Conservation (phyloP, 108 stramenopile species). For the Phaeodactylum tricornutum region DNA sequence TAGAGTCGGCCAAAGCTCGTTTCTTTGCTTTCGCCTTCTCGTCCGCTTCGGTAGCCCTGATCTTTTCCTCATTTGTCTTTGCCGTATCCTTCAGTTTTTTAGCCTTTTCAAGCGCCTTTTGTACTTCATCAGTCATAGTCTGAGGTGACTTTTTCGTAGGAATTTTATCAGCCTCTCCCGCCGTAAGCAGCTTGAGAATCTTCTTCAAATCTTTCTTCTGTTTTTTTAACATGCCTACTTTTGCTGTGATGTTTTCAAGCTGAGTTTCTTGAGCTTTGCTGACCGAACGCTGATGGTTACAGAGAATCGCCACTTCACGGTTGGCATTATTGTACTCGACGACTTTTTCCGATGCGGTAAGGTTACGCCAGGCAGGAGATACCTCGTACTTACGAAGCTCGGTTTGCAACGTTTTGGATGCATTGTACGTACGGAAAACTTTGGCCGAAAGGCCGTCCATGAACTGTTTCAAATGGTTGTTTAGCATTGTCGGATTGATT, state of each 20-base stretch:
- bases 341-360: conserved; percentile 88
- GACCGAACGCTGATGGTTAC: conserved; percentile 98
- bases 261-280: conserved; percentile 90
- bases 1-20: conserved; percentile 49
- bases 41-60: conserved; percentile 82
- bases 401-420: conserved; percentile 93
- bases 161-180: conserved; percentile 54
- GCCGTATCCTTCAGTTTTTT: conserved; percentile 90
- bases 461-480: conserved; percentile 87
- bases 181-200: conserved; percentile 49
- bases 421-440: conserved; percentile 99
- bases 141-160: conserved; percentile 58
- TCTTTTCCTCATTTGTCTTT: conserved; percentile 89
- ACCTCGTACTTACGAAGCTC: conserved; percentile 83
- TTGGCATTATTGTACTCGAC: conserved; percentile 98
- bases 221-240: conserved; percentile 74
- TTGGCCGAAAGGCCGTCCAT: conserved; percentile 99
- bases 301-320: conserved; percentile 97
- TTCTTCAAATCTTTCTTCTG: conserved; percentile 82
- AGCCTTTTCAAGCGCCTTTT: conserved; percentile 64
- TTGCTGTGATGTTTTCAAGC: conserved; percentile 62
- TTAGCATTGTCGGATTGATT: conserved; percentile 86
- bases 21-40: conserved; percentile 67
- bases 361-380: conserved; percentile 39
- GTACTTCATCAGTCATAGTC: conserved; percentile 53